phyloP scores from a whole-genome alignment of 2,329 filamentous ascomycete species.

The Sordariomycetes sp. region DNA sequence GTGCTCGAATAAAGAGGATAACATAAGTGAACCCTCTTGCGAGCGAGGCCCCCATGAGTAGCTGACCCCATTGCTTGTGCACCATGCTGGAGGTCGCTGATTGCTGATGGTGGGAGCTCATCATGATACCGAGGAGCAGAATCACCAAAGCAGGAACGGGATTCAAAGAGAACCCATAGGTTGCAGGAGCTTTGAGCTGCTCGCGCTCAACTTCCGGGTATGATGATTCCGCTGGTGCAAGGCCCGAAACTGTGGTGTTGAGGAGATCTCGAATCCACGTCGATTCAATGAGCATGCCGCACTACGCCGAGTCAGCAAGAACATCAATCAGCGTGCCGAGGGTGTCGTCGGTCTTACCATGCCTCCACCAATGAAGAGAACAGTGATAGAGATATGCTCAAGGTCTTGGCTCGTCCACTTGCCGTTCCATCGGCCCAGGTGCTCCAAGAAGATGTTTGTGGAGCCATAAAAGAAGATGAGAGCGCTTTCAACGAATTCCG shows the following conservation, averaged over 20 bases:
- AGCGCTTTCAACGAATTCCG: slow-evolving; percentile 82
- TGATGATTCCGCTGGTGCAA: slow-evolving; percentile 17
- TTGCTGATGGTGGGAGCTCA: slow-evolving; percentile 82
- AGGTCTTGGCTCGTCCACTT: slow-evolving; percentile 72
- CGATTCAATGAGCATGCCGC: slow-evolving; percentile 81
- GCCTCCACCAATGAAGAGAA: slow-evolving; percentile 90
- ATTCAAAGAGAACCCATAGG: slow-evolving; percentile 72
- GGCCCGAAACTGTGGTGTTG: slow-evolving; percentile 38
- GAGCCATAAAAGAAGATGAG: slow-evolving; percentile 85
- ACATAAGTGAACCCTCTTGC: slow-evolving; percentile 74
- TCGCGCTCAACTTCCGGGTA: slow-evolving; percentile 36
- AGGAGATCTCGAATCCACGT: slow-evolving; percentile 57
- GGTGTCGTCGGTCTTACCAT: slow-evolving; percentile 44
- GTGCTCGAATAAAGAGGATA: slow-evolving; percentile 69
- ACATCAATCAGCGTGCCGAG: no score
- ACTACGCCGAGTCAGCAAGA: no score
- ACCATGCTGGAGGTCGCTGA: slow-evolving; percentile 85
- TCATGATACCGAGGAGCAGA: slow-evolving; percentile 82
- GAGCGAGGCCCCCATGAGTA: slow-evolving; percentile 73
- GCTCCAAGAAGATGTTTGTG: slow-evolving; percentile 89
- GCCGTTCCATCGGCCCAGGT: slow-evolving; percentile 63
- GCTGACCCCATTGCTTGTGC: slow-evolving; percentile 85
- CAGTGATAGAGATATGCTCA: slow-evolving; percentile 85
- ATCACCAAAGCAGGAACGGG: slow-evolving; percentile 83
- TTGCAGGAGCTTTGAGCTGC: slow-evolving; percentile 47